These are phyloP conservation scores for Botryotinia convoluta DNA, from an alignment of 2,329 filamentous ascomycete species.

Conservation along the genomic window DNA sequence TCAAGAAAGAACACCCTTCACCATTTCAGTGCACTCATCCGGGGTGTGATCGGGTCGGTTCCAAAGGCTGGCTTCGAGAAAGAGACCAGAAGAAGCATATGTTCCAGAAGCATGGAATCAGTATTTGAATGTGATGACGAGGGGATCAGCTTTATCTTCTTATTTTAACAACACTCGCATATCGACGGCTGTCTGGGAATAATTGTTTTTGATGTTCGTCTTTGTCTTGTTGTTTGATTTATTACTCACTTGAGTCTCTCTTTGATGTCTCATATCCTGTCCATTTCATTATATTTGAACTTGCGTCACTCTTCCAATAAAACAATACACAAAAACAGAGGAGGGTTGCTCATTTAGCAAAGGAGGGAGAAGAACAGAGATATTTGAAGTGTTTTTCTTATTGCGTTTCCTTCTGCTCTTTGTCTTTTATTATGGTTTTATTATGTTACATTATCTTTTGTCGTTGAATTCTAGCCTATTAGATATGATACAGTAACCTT, in stretches of 20 bases:
- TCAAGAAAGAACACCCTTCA: slow-evolving; percentile 26
- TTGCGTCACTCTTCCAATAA: neutral
- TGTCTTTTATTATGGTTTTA: neutral
- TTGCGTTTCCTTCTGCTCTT: neutral
- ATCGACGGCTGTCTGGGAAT: neutral
- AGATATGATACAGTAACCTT: neutral
- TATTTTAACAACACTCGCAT: too few species aligned
- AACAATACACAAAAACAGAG: neutral
- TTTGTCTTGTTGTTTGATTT: neutral
- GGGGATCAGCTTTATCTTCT: too few species aligned
- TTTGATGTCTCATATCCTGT: neutral
- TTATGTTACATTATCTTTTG: slow-evolving; percentile 3
- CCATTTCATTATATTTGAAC: neutral
- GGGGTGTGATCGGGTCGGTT: slow-evolving; percentile 26
- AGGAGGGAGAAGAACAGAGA: neutral
- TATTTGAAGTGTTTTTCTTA: neutral
- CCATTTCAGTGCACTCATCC: slow-evolving; percentile 24
- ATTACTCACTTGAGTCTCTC: neutral
- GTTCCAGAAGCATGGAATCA: neutral
- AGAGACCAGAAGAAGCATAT: slow-evolving; percentile 27
- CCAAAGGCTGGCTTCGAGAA: slow-evolving; percentile 26
- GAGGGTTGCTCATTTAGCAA: neutral
- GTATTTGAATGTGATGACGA: neutral
- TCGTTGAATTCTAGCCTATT: neutral
- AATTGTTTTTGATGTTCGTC: neutral